Evolutionary conservation across 2,329 filamentous ascomycete genomes (phyloP).

Genomic region (Aurifilum marmelostoma): DNA sequence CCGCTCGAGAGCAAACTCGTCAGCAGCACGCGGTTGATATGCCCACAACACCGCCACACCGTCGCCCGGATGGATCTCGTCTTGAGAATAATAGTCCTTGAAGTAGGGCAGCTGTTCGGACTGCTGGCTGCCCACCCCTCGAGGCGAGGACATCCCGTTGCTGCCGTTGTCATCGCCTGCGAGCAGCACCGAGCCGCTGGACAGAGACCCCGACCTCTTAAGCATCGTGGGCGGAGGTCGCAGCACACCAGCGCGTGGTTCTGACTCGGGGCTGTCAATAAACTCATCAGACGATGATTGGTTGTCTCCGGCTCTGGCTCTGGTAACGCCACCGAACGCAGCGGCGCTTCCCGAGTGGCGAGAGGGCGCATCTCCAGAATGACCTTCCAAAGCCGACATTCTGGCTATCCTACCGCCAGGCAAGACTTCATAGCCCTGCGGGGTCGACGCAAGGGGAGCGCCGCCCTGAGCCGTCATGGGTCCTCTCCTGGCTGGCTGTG

Average conservation of each 20-base stretch:
- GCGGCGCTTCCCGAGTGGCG: constrained; percentile 53
- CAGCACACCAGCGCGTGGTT: constrained; percentile 58
- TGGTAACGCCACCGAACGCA: constrained; percentile 50
- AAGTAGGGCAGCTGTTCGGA: constrained; percentile 96
- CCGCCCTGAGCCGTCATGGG: constrained; percentile 45
- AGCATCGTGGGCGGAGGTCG: constrained; percentile 61
- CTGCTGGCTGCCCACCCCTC: constrained; percentile 81
- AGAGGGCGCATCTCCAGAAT: constrained; percentile 64
- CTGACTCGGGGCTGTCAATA: constrained; percentile 72
- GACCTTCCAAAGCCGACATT: constrained; percentile 90
- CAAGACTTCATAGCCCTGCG: constrained; percentile 71
- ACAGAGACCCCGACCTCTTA: constrained; percentile 85
- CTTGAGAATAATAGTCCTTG: constrained; percentile 98
- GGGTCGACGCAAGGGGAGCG: constrained; percentile 36
- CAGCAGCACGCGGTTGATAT: constrained; percentile 89
- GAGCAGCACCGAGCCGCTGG: constrained; percentile 79
- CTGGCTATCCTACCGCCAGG: constrained; percentile 89
- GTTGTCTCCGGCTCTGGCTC: constrained; percentile 53
- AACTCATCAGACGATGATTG: constrained; percentile 75
- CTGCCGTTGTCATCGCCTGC: constrained; percentile 73
- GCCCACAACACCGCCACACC: constrained; percentile 93
- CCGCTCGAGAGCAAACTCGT: constrained; percentile 91
- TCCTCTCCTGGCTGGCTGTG: constrained; percentile 68
- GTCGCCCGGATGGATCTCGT: constrained; percentile 91
- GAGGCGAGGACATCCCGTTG: constrained; percentile 80